These are phyloP conservation scores for Wallemia mellicola DNA, from an alignment of 1,284 basidiomycete genomes.

Conservation along the genomic window DNA sequence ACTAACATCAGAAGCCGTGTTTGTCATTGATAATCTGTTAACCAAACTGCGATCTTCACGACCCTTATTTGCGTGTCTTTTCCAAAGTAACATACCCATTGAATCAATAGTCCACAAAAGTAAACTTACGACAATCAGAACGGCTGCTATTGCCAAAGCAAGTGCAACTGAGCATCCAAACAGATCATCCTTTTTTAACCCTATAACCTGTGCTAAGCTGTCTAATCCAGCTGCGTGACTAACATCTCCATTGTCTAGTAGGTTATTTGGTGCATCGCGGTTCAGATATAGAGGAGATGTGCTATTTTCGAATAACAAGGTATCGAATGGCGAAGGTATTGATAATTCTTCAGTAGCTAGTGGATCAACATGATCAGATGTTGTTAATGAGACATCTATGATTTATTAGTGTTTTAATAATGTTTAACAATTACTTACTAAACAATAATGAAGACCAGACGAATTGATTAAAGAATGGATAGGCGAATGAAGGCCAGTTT, in stretches of 20 bases:
- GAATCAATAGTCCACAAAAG: conserved; percentile 42
- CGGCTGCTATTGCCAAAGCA: conserved; percentile 49
- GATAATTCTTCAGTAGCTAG: conserved; percentile 28
- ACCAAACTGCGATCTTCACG: background rate
- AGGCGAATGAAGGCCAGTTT: conserved; percentile 71
- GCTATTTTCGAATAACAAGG: conserved; percentile 34
- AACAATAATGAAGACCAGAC: conserved; percentile 64
- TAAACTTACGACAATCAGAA: conserved; percentile 33
- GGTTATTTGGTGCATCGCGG: conserved; percentile 28
- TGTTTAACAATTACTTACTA: conserved; percentile 25
- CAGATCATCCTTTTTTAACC: conserved; percentile 47
- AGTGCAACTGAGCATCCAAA: conserved; percentile 55
- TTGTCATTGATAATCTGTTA: background rate
- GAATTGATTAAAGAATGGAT: conserved; percentile 53
- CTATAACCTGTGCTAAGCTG: conserved; percentile 49
- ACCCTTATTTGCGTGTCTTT: background rate
- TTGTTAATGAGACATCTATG: conserved; percentile 38
- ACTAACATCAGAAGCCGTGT: background rate
- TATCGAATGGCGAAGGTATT: conserved; percentile 26
- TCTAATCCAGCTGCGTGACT: conserved; percentile 26
- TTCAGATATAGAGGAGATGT: conserved; percentile 52
- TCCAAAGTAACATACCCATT: conserved; percentile 3
- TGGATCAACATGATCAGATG: conserved; percentile 31
- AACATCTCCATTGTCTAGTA: conserved; percentile 16
- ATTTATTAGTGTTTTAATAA: conserved; percentile 4